Base-by-base conservation (phyloP, 306 rosid species). In the Vachellia collinsii region DNA sequence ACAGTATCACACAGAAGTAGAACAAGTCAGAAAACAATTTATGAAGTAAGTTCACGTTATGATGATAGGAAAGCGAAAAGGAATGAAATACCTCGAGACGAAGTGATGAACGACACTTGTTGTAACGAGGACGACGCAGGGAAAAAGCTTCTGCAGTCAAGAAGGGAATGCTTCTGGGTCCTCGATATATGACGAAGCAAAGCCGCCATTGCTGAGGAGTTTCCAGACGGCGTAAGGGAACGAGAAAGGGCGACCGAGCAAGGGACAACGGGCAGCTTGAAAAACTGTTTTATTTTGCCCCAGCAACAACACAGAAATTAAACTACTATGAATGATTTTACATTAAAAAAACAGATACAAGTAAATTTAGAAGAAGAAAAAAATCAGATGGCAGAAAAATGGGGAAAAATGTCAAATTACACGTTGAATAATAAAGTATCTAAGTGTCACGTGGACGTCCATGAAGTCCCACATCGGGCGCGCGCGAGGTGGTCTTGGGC, bases 31-130 rank as follows among this genome's bases (percentile, higher is more conserved):
- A n/a, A 48, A 48, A 54, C 41, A 78, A 9, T 42, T 23, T n/a
- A 8, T 19, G 51, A 12, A 46, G 48, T 4, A 1, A 36, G n/a
- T 43, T 43, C 19, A 71, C 41, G 25, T 69, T 70, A 5, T 46
- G 19, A 71, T 59, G 77, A 70, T 36, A 23, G 58, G 47, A 46
- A 25, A 59, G 65, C 56, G 34, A 36, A 50, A 61, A n/a, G n/a
- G n/a, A 65, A 38, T 16, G 71, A 70, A 79, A 41, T 80, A 84
- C 87, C 85, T 77, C 66, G 80, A 46, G 80, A 54, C 48, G 64
- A 72, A 65, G 77, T 6, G 50, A 38, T 7, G 75, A 75, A 48
- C 29, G 78, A 59, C 43, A 48, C 10, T 69, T 34, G 36, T 19
- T 79, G 77, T 29, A 67, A 50, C 6, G 75, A 61, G 54, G 87